Evolutionary conservation across 1,284 basidiomycete species (phyloP), one percentile per base, ranked within the genome.

Genomic region (Ganoderma meredithae): DNA sequence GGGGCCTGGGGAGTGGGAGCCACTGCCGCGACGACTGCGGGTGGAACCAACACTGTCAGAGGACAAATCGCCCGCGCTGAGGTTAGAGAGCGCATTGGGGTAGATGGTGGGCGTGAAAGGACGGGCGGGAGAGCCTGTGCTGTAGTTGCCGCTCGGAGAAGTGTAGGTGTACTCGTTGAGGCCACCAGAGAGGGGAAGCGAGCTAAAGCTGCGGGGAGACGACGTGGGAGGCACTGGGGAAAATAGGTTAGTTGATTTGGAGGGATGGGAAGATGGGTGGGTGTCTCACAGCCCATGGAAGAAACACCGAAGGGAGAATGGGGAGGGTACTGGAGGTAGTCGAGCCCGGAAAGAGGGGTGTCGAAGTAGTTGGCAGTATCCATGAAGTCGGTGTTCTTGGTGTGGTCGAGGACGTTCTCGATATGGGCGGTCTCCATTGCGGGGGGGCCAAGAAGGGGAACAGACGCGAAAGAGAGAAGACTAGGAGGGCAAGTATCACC

Each of bases 61-160:
- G 13, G 89, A 90, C 65, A 89, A 81, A 76, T 93, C 91, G 71
- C 88, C 90, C 58, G 83, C 85, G 76, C 86, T 89, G 70, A 92
- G 80, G 75, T 84, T 88, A 78, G 91, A 91, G 77, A 92, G 85
- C 59, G 88, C 85, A 55, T 89, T 90, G 27, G 90, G 91, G 61
- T 89, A 90, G 72, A 93, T 87, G 70, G 91, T 84, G 40, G 91
- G 89, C 22, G 88, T 90, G 83, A 85, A 91, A 17, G 90, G 86
- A 70, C 90, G 89, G 69, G 86, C 86, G 3, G 90, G 89, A 22
- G 88, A 85, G 62, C 85, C 79, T 31, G 83, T 83, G 58, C 83
- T 82, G 76, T 85, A 86, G 68, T 84, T 82, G 69, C 81, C 76
- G 56, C 81, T 80, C 64, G 71, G 69, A 44, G 87, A 82, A 40